Base-by-base conservation (phyloP, 805 yeast genomes). In the Yamadazyma insecticola region DNA sequence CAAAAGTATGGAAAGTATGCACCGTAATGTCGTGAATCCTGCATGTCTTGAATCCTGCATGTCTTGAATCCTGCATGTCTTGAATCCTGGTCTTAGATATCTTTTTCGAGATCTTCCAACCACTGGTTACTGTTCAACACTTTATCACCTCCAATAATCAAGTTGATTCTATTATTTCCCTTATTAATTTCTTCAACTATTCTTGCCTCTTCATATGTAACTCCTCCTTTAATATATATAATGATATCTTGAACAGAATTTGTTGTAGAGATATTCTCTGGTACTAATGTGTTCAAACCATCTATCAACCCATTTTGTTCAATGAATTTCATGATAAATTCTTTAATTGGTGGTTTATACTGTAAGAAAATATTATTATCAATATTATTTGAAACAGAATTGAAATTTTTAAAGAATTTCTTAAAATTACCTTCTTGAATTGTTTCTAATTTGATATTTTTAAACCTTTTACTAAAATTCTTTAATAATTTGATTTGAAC, bases 311-410 rank as follows among this genome's bases (percentile, higher is more conserved):
- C 40, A 12, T 35, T 29, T 26, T 28, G 38, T 13, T n/a, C 13
- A 13, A 51, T 40, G 24, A 62, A 32, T 25, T 30, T 43, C 9
- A 45, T 40, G 33, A 65, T 42, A n/a, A 55, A 41, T 11, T 55
- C 59, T 37, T 75, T 78, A 28, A 92, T 57, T 33, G 85, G 66
- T 6, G 98, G 96, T 26, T 76, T 67, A 50, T 89, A 95, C 60
- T 92, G 98, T 81, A 95, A 88, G 60, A 78, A 92, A 4, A 90
- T 76, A 48, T 83, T 84, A n/a, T n/a, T n/a, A 34, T 78, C 81
- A 3, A 72, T 63, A 21, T 67, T 53, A 22, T 32, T 46, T 18
- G 39, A 23, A 27, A 30, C 31, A 24, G 47, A 25, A n/a, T n/a
- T n/a, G 30, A 44, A 33, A 19, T 39, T 39, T 25, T 36, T 36